Evolutionary conservation across 1,284 basidiomycete species (phyloP).

Genomic region (Hymenochaete sp.): DNA sequence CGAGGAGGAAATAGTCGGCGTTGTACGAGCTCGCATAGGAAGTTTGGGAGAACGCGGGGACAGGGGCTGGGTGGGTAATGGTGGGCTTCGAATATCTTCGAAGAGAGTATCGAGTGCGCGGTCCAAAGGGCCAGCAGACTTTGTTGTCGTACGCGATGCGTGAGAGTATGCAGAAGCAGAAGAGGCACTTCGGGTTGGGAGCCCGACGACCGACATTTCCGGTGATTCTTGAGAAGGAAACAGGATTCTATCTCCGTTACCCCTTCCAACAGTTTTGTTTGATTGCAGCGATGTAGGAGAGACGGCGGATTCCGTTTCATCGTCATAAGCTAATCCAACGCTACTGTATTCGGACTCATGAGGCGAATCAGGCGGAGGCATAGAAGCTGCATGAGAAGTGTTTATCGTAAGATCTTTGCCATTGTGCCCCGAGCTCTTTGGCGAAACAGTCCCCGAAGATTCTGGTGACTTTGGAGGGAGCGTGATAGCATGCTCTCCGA

Average conservation of each 20-base stretch:
- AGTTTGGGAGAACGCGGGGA: slow-evolving; percentile 44
- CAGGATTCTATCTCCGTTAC: slow-evolving; percentile 18
- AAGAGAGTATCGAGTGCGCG: slow-evolving; percentile 42
- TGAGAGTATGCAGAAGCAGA: slow-evolving; percentile 22
- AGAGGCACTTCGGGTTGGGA: slow-evolving; percentile 25
- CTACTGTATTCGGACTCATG: slow-evolving; percentile 24
- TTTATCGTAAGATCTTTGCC: slow-evolving; percentile 11
- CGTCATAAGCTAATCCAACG: slow-evolving; percentile 21
- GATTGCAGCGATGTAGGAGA: slow-evolving; percentile 17
- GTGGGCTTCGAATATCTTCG: slow-evolving; percentile 32
- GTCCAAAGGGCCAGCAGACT: slow-evolving; percentile 31
- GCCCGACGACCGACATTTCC: slow-evolving; percentile 22
- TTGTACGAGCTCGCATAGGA: slow-evolving; percentile 47
- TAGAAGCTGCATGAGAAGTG: slow-evolving; percentile 12
- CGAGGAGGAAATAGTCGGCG: slow-evolving; percentile 32
- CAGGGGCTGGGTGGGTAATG: slow-evolving; percentile 26
- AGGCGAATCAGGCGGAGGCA: slow-evolving; percentile 18
- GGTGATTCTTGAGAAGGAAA: slow-evolving; percentile 11
- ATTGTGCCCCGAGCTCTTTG: slow-evolving; percentile 5
- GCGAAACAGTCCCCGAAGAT: slow-evolving; percentile 5
- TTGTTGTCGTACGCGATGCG: slow-evolving; percentile 17
- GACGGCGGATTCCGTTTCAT: slow-evolving; percentile 20
- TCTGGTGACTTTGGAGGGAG: slow-evolving; percentile 13
- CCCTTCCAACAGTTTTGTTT: slow-evolving; percentile 12
- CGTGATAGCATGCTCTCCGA: slow-evolving; percentile 8